phyloP scores from a whole-genome alignment of 306 rosid species.

The Prunus mira region DNA sequence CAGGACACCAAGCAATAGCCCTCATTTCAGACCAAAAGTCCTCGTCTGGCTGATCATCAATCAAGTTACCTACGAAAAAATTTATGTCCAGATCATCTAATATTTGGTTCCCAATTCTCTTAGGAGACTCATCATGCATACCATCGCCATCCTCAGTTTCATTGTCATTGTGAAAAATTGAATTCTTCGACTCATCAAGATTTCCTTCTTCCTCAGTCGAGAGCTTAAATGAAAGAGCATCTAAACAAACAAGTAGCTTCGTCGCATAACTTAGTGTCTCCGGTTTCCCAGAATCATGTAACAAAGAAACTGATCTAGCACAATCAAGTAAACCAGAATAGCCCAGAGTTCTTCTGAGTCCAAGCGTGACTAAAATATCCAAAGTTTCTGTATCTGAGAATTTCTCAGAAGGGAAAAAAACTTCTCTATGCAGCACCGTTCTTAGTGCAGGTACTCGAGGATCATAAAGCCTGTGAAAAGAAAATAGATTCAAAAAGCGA shows the following conservation, averaged over 20 bases:
- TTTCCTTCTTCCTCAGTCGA: constrained; percentile 41
- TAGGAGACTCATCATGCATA: constrained; percentile 31
- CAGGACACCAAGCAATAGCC: constrained; percentile 85
- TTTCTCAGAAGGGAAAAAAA: constrained; percentile 74
- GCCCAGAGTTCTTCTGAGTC: constrained; percentile 78
- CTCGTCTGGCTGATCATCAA: constrained; percentile 65
- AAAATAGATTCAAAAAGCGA: constrained; percentile 11
- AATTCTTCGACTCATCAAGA: constrained; percentile 37
- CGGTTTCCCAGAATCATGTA: constrained; percentile 52
- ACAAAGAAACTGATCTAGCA: constrained; percentile 77
- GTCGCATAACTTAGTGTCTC: constrained; percentile 55
- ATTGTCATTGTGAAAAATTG: constrained; percentile 24
- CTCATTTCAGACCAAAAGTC: constrained; percentile 90
- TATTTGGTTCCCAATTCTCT: constrained; percentile 30
- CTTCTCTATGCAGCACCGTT: constrained; percentile 59
- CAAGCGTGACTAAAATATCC: constrained; percentile 75
- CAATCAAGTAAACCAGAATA: constrained; percentile 90
- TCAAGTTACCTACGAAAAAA: constrained; percentile 39
- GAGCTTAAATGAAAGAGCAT: constrained; percentile 57
- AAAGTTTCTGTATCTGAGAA: constrained; percentile 63
- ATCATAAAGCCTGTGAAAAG: constrained; percentile 88
- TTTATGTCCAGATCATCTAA: constrained; percentile 34
- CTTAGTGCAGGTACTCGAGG: constrained; percentile 74
- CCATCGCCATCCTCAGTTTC: constrained; percentile 25
- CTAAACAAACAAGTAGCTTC: constrained; percentile 57